Base-by-base conservation (phyloP, 139 green algal species). In the Micromonas pusilla region DNA sequence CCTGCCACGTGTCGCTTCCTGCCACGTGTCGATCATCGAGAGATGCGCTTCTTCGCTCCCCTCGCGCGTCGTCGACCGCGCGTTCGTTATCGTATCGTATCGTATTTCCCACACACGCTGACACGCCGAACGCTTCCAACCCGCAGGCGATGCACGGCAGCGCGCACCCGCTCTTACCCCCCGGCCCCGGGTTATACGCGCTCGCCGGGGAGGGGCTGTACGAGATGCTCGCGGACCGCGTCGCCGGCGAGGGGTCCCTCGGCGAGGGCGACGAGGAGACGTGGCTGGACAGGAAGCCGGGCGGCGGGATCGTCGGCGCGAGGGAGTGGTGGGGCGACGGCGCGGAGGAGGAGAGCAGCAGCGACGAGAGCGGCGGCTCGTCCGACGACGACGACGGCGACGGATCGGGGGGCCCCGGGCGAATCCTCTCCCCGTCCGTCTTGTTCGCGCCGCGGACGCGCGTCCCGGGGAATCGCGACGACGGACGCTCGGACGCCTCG, bases 111-210 rank as follows among this genome's bases (percentile, higher is more conserved):
- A n/a, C n/a, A n/a, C n/a, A n/a, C n/a, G n/a, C n/a, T n/a, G n/a
- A n/a, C n/a, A n/a, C n/a, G n/a, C n/a, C n/a, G n/a, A n/a, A n/a
- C n/a, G n/a, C n/a, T n/a, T n/a, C n/a, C n/a, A n/a, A n/a, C n/a
- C n/a, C n/a, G n/a, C n/a, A n/a, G 45, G 92, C 93, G 23, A 70
- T 79, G 3, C 79, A 88, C 52, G 66, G 37, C 52, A 91, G 65
- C 34, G 20, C 21, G 67, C 85, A 97, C 83, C 85, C 91, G 2
- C 81, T 98, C 84, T 88, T 98, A 57, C 94, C 94, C 4, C 34
- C 82, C 4, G 79, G 81, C 2, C 72, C 88, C 1, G 90, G 87
- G 13, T 82, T 97, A 32, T 97, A 89, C 79, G 54, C 81, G n/a
- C 53, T 97, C 34, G 20, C 68, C 6, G 72, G 68, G 1, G 68